Base-by-base conservation (phyloP, 805 yeast species). In the Pichia nakasei region DNA sequence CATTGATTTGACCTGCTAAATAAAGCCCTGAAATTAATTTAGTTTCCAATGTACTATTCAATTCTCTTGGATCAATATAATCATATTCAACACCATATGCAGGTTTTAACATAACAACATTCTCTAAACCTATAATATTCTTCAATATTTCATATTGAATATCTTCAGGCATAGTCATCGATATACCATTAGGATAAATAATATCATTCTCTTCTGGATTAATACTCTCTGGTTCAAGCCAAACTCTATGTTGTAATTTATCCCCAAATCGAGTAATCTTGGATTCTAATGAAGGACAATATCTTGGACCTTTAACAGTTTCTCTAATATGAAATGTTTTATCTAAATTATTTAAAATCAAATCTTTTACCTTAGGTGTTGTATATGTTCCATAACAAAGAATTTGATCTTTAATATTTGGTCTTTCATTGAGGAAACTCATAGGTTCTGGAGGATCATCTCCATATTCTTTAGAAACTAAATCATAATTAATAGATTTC, bases 81-180 rank as follows among this genome's bases (percentile, higher is more conserved):
- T 93, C 98, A 59, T 93, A 93, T 62, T 93, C 98, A 2, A 93
- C 98, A n/a, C 99, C 99, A 59, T 93, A 93, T 0, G 97, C 99
- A 0, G 97, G 96, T 58, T 89, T 96, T 12, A 82, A 59, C 85
- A 93, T 86, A n/a, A 65, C 68, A 0, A 84, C 96, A 51, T 85
- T 78, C 54, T 86, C 95, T 40, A 95, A 73, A 0, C 99, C 99
- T 4, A 87, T 84, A 48, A 93, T 85, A 67, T 86, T 66, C 46
- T 72, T 68, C 43, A 93, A 73, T 72, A 89, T 73, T 50, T 75
- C 69, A 20, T 72, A 72, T 63, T 93, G 99, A 26, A 89, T 81
- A 21, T 91, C 97, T 32, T 78, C 93, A 0, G 98, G 98, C 95
- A 93, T 84, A 0, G 98, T 88, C 54, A 89, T 83, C 2, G 96